Percentiles rank a stretch among this genome's conserved stretches.
Conservation (phyloP, 192 early-diverging fungal species). For the Rhizophagus sp. region DNA sequence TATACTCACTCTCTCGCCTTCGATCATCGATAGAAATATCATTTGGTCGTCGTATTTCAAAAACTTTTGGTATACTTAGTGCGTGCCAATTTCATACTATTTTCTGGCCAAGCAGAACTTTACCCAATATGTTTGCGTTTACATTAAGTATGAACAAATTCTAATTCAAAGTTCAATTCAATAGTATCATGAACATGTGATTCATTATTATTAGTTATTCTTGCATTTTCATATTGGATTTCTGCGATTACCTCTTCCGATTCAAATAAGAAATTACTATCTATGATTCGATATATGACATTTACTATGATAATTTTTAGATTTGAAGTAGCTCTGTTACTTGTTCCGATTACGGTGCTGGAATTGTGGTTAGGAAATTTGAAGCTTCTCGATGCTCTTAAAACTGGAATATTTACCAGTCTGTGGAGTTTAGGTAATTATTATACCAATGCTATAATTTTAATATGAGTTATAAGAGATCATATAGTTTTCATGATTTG, state of each 20-base stretch:
- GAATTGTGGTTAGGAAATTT: slow-evolving; percentile 38
- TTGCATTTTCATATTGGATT: slow-evolving; percentile 47
- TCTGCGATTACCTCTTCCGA: slow-evolving; percentile 28
- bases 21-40: slow-evolving; percentile 48
- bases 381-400: slow-evolving; percentile 28
- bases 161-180: not conserved
- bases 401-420: slow-evolving; percentile 32
- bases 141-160: slow-evolving; percentile 47
- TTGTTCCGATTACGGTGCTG: slow-evolving; percentile 42
- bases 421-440: slow-evolving; percentile 32
- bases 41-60: slow-evolving; percentile 60
- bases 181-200: not conserved
- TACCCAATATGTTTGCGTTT: slow-evolving; percentile 88
- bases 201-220: slow-evolving; percentile 31
- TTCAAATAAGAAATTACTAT: slow-evolving; percentile 29
- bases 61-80: slow-evolving; percentile 54
- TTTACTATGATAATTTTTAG: slow-evolving; percentile 52
- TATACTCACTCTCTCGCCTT: slow-evolving; percentile 52
- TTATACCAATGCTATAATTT: not conserved
- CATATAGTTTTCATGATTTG: not conserved
- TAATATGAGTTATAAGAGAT: not conserved
- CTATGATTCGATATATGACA: slow-evolving; percentile 48
- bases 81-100: slow-evolving; percentile 83
- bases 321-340: slow-evolving; percentile 52
- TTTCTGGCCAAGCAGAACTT: slow-evolving; percentile 85